These are phyloP conservation scores for Pseudocercospora musae DNA, from an alignment of 2,329 filamentous ascomycete species.

Conservation along the genomic window DNA sequence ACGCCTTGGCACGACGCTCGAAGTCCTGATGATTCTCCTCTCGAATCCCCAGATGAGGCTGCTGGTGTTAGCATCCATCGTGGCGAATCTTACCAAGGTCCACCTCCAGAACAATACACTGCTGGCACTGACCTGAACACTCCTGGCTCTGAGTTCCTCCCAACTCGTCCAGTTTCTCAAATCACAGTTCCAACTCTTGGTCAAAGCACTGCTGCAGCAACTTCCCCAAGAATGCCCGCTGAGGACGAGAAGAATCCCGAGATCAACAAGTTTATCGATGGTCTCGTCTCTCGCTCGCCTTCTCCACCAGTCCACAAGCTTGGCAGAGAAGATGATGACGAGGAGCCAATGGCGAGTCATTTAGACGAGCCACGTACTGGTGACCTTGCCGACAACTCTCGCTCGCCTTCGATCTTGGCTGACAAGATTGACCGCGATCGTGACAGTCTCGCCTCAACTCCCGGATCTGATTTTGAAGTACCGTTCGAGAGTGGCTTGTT, in stretches of 20 bases:
- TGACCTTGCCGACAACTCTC: background rate
- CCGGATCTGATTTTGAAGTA: background rate
- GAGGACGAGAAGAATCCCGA: no score
- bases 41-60: background rate
- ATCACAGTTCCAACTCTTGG: constrained; percentile 10
- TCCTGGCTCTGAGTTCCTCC: constrained; percentile 15
- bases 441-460: background rate
- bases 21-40: constrained; percentile 5
- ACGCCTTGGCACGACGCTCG: background rate
- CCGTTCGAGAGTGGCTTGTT: background rate
- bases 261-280: background rate
- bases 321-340: background rate
- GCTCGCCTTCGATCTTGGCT: background rate
- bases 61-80: background rate
- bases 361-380: background rate
- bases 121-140: constrained; percentile 4
- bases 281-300: background rate
- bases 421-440: background rate
- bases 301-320: background rate
- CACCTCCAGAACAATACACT: background rate
- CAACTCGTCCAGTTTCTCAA: constrained; percentile 15
- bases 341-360: background rate
- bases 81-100: background rate
- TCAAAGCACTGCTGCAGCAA: background rate
- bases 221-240: background rate